Percentiles rank a stretch among this genome's conserved stretches.
These are phyloP conservation scores for Spergularia marina DNA, from an alignment of 148 eudicot species.

Conservation along the genomic window DNA sequence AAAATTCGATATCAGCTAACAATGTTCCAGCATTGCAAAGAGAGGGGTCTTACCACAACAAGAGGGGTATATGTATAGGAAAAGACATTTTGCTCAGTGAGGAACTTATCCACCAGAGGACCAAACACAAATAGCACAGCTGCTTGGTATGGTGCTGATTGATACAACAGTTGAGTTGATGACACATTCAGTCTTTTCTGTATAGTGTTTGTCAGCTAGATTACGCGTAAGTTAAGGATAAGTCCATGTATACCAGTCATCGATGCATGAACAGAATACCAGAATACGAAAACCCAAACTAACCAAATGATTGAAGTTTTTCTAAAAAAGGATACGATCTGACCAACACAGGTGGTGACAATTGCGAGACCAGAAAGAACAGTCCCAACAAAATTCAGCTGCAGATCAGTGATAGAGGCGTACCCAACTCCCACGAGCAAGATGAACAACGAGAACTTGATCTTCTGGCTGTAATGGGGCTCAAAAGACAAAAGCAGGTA, in stretches of 20 bases:
- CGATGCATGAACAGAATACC: background rate
- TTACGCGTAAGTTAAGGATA: constrained; percentile 20
- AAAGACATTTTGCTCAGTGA: constrained; percentile 73
- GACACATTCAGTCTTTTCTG: constrained; percentile 84
- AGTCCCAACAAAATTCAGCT: constrained; percentile 79
- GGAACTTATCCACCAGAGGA: constrained; percentile 66
- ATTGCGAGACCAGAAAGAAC: constrained; percentile 81
- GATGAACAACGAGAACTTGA: constrained; percentile 62
- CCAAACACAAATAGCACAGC: constrained; percentile 73
- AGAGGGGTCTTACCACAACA: constrained; percentile 51
- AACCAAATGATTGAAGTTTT: background rate
- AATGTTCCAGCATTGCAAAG: background rate
- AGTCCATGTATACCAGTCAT: background rate
- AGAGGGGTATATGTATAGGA: constrained; percentile 64
- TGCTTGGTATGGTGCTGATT: constrained; percentile 88
- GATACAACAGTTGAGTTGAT: constrained; percentile 83
- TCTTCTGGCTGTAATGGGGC: constrained; percentile 55
- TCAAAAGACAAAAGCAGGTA: background rate
- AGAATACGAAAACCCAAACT: background rate
- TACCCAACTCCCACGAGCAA: constrained; percentile 84
- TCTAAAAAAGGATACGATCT: constrained; percentile 61
- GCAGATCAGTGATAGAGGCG: constrained; percentile 87
- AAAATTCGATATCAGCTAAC: no score
- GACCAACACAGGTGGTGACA: constrained; percentile 82
- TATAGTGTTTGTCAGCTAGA: constrained; percentile 80